Conservation (phyloP, 2,329 filamentous ascomycete species). For the Phialophora tarda region DNA sequence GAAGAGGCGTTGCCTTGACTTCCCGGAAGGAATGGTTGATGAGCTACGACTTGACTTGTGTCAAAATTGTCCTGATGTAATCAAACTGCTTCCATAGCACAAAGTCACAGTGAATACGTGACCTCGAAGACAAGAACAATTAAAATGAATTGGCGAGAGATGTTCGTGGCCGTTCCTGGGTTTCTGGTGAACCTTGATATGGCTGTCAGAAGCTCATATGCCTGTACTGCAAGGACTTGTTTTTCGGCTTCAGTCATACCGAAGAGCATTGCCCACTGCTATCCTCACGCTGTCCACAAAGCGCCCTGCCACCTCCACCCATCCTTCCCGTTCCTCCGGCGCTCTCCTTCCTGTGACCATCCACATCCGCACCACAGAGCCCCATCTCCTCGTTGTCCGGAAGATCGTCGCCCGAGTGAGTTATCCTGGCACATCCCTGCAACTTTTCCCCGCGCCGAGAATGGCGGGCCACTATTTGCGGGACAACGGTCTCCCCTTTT, state of each 20-base stretch:
- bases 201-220: neutral
- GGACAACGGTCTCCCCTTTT: slow-evolving; percentile 20
- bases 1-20: neutral
- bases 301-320: neutral
- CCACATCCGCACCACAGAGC: neutral
- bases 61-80: slow-evolving; percentile 7
- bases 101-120: neutral
- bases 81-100: neutral
- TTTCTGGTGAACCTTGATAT: neutral
- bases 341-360: neutral
- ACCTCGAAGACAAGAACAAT: neutral
- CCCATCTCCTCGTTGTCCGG: neutral
- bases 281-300: neutral
- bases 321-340: neutral
- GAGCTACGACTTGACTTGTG: slow-evolving; percentile 12
- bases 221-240: neutral
- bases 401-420: neutral
- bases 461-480: slow-evolving; percentile 13
- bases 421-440: neutral
- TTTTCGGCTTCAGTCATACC: neutral
- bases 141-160: neutral
- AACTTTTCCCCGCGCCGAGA: slow-evolving; percentile 22
- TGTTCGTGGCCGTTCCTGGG: neutral
- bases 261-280: neutral
- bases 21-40: slow-evolving; percentile 8